Conservation (phyloP, 306 rosid species). For the Urtica urens region DNA sequence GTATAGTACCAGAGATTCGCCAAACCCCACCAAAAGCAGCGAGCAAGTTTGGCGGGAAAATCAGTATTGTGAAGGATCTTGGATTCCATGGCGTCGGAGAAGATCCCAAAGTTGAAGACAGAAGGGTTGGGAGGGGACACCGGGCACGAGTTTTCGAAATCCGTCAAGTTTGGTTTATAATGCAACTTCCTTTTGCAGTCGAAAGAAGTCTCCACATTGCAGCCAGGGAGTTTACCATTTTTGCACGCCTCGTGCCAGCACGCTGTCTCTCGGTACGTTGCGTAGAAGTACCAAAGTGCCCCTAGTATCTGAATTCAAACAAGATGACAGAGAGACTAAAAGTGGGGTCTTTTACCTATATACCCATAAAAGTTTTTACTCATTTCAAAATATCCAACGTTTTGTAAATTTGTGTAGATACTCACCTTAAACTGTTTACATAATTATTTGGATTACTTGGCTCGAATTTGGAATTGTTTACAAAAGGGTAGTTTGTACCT, state of each 20-base stretch:
- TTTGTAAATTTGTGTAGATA: background rate
- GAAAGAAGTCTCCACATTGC: background rate
- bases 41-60: constrained; percentile 13
- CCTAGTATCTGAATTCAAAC: constrained; percentile 14
- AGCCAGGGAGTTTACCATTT: background rate
- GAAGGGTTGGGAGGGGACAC: background rate
- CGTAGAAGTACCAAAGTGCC: constrained; percentile 26
- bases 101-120: constrained; percentile 22
- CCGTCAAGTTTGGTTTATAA: background rate
- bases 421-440: too few relatives aligned
- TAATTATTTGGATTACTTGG: too few relatives aligned
- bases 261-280: constrained; percentile 12
- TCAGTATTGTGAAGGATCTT: constrained; percentile 11
- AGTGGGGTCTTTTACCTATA: too few relatives aligned
- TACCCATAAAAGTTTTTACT: too few relatives aligned
- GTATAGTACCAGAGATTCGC: constrained; percentile 25
- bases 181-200: background rate
- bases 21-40: constrained; percentile 34
- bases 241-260: constrained; percentile 15
- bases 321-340: background rate
- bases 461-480: too few relatives aligned
- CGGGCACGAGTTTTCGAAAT: background rate
- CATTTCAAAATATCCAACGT: too few relatives aligned
- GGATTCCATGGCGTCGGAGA: constrained; percentile 15
- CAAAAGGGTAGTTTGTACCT: too few relatives aligned